These are phyloP conservation scores for Rhodotorula sphaerocarpa DNA, from an alignment of 768 basidiomycete species.

Conservation along the genomic window DNA sequence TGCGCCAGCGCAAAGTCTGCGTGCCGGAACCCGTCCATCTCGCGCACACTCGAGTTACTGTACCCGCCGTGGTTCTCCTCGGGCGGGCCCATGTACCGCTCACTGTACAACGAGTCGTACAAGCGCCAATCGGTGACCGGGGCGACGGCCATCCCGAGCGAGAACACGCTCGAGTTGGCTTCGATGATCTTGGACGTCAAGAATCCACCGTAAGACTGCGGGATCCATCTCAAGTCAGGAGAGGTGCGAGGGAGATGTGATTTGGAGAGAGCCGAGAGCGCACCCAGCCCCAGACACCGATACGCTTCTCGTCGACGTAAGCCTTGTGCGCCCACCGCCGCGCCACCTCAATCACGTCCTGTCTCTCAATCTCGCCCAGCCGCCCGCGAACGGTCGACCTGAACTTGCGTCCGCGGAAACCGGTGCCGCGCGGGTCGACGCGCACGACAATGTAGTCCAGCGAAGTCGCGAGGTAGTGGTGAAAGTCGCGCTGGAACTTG, in stretches of 20 bases:
- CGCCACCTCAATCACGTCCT: constrained; percentile 82
- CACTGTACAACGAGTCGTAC: constrained; percentile 84
- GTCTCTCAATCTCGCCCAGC: constrained; percentile 78
- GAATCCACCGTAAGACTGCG: constrained; percentile 88
- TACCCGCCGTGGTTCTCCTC: constrained; percentile 75
- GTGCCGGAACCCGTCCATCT: constrained; percentile 75
- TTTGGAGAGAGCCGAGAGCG: no score
- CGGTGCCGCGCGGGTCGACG: constrained; percentile 90
- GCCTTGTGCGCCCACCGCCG: constrained; percentile 76
- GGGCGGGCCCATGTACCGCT: constrained; percentile 89
- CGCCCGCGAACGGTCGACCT: constrained; percentile 82
- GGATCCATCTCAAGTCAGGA: no score
- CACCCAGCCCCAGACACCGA: constrained; percentile 98
- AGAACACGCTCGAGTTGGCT: constrained; percentile 78
- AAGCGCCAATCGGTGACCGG: constrained; percentile 57
- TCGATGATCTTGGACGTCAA: constrained; percentile 90
- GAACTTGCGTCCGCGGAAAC: constrained; percentile 73
- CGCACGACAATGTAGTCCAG: constrained; percentile 75
- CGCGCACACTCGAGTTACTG: constrained; percentile 73
- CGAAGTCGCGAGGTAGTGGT: constrained; percentile 71
- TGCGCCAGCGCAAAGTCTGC: constrained; percentile 78
- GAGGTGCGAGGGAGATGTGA: no score
- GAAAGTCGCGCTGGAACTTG: constrained; percentile 67
- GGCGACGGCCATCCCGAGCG: constrained; percentile 83
- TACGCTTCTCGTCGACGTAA: constrained; percentile 78